Conservation (phyloP, 495 filamentous ascomycete genomes). For the Venustampulla echinocandica region DNA sequence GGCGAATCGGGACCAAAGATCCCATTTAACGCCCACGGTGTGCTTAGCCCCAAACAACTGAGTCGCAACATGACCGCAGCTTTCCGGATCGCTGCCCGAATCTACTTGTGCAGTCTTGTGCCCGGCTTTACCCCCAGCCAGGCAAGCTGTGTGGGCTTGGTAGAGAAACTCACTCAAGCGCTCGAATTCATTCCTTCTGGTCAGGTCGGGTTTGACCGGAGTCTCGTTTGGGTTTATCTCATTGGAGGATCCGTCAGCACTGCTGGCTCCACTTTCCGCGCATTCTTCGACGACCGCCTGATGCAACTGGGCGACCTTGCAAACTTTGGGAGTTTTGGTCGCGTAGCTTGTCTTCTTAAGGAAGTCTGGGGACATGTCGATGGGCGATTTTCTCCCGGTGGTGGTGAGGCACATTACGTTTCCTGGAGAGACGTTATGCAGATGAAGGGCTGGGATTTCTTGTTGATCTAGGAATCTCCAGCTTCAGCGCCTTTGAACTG, state of each 20-base stretch:
- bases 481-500: conserved; percentile 2
- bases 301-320: conserved; percentile 63
- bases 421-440: conserved; percentile 95
- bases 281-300: conserved; percentile 63
- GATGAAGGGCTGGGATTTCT: conserved; percentile 82
- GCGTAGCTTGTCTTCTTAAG: conserved; percentile 66
- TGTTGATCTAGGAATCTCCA: conserved; percentile 54
- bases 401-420: conserved; percentile 50
- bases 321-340: conserved; percentile 77
- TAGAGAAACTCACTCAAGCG: conserved; percentile 60
- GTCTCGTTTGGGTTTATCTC: conserved; percentile 86
- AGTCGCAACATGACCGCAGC: conserved; percentile 78
- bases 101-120: conserved; percentile 90
- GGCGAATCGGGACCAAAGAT: conserved; percentile 35
- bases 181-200: conserved; percentile 77
- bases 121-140: conserved; percentile 73
- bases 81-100: conserved; percentile 85
- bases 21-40: conserved; percentile 55
- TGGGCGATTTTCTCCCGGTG: conserved; percentile 31
- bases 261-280: conserved; percentile 61
- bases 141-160: conserved; percentile 59
- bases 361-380: conserved; percentile 78
- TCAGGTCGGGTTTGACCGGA: conserved; percentile 75
- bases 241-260: conserved; percentile 70
- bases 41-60: conserved; percentile 72